Conservation (phyloP, 345 rosid species). For the Citrus inodora region DNA sequence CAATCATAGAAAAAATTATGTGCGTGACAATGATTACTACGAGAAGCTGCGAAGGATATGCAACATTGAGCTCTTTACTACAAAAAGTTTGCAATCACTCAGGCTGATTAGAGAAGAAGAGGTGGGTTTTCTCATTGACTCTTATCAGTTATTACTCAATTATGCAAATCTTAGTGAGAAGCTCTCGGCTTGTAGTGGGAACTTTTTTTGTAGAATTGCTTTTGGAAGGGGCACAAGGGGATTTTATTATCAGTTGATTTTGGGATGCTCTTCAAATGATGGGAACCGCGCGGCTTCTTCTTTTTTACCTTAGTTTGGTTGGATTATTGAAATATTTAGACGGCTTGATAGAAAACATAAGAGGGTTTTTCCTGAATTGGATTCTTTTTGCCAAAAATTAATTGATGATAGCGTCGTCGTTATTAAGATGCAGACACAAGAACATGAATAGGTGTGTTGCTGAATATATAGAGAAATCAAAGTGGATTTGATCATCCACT, state of each 20-base stretch:
- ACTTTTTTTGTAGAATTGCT: slow-evolving; percentile 15
- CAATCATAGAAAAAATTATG: slow-evolving; percentile 17
- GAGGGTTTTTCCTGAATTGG: slow-evolving; percentile 9
- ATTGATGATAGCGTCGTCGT: slow-evolving; percentile 7
- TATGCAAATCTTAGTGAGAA: slow-evolving; percentile 27
- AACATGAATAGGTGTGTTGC: slow-evolving; percentile 15
- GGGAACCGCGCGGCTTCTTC: slow-evolving; percentile 9
- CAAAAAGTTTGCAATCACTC: slow-evolving; percentile 13
- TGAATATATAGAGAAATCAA: slow-evolving; percentile 1
- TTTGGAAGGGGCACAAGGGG: slow-evolving; percentile 17
- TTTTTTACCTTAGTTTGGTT: slow-evolving; percentile 16
- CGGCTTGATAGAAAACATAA: slow-evolving; percentile 4
- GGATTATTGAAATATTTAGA: slow-evolving; percentile 20
- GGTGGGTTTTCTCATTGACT: slow-evolving; percentile 22
- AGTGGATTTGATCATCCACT: not conserved
- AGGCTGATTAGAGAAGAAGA: slow-evolving; percentile 26
- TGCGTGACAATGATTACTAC: slow-evolving; percentile 20
- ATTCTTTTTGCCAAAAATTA: slow-evolving; percentile 9
- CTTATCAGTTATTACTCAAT: slow-evolving; percentile 16
- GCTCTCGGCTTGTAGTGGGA: slow-evolving; percentile 20
- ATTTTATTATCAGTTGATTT: not conserved
- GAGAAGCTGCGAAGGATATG: slow-evolving; percentile 30
- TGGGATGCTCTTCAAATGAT: slow-evolving; percentile 2
- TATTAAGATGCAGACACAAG: not conserved
- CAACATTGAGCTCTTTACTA: slow-evolving; percentile 26